A percentile compares a stretch with the other conserved stretches of the same genome.
These are phyloP conservation scores for Pseudogymnoascus sp. DNA, from an alignment of 2,329 filamentous ascomycete species.

Conservation along the genomic window DNA sequence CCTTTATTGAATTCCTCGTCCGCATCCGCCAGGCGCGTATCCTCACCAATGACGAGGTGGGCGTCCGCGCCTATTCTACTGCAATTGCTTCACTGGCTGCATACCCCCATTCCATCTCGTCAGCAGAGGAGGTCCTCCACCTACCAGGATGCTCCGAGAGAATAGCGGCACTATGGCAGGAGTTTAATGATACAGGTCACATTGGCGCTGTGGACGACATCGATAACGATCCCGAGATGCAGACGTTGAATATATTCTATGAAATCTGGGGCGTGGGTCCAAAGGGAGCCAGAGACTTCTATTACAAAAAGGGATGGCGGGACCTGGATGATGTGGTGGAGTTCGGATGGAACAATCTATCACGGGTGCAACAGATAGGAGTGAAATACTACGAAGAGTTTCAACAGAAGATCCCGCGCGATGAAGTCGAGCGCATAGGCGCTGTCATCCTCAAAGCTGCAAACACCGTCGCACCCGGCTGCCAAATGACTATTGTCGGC, in stretches of 20 bases:
- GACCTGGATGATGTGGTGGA: conserved; percentile 82
- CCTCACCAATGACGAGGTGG: conserved; percentile 66
- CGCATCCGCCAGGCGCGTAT: conserved; percentile 64
- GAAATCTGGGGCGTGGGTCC: conserved; percentile 89
- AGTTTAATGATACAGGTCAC: conserved; percentile 55
- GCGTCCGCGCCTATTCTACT: conserved; percentile 77
- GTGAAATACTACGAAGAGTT: conserved; percentile 92
- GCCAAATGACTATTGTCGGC: conserved; percentile 55
- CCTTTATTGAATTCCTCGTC: conserved; percentile 65
- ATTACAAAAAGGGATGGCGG: conserved; percentile 61
- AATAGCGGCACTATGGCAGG: conserved; percentile 66
- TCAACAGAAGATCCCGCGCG: conserved; percentile 56
- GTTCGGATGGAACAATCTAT: conserved; percentile 65
- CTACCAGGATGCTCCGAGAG: conserved; percentile 78
- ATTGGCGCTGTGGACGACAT: conserved; percentile 57
- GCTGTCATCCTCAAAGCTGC: conserved; percentile 57
- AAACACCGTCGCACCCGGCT: conserved; percentile 46
- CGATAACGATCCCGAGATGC: conserved; percentile 54
- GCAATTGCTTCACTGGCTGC: conserved; percentile 76
- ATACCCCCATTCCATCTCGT: conserved; percentile 48
- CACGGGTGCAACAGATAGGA: conserved; percentile 82
- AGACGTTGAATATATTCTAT: conserved; percentile 61
- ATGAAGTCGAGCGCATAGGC: conserved; percentile 64
- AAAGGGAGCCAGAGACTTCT: conserved; percentile 72
- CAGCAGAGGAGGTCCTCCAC: conserved; percentile 33